Evolutionary conservation across 1,284 basidiomycete genomes (phyloP).

Genomic region (Phellopilus nigrolimitatus): DNA sequence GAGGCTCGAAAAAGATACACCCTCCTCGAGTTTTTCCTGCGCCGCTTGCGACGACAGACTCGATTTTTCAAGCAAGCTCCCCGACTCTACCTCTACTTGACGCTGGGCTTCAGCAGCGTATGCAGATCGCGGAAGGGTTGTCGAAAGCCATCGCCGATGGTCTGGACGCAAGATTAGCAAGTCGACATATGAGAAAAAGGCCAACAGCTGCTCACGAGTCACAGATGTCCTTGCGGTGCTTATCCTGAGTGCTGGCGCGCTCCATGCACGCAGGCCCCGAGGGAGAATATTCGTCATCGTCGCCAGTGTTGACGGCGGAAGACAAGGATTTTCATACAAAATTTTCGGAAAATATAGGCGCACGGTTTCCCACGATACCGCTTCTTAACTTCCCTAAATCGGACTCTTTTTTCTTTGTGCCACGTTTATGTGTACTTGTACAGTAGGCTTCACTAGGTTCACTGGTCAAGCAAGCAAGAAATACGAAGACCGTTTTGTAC

Average conservation of each 20-base stretch:
- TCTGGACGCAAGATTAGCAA: background rate
- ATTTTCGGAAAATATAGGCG: slow-evolving; percentile 1
- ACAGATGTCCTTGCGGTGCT: background rate
- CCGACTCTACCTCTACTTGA: background rate
- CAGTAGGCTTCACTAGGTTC: too few species aligned
- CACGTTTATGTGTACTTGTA: too few species aligned
- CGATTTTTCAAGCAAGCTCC: background rate
- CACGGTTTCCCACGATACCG: background rate
- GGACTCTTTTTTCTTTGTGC: too few species aligned
- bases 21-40: too few species aligned
- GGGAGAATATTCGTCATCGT: background rate
- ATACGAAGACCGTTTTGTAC: too few species aligned
- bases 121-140: background rate
- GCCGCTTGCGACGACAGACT: background rate
- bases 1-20: slow-evolving; percentile 38
- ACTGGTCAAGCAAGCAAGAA: too few species aligned
- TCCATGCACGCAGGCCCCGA: background rate
- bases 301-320: background rate
- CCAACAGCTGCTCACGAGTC: background rate
- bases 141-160: background rate
- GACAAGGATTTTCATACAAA: background rate
- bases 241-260: background rate
- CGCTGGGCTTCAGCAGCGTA: background rate
- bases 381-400: too few species aligned
- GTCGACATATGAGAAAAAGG: background rate